A percentile compares a stretch with the other conserved stretches of the same genome.
Conservation (phyloP, 1,284 basidiomycete species). For the Cerrena zonata region DNA sequence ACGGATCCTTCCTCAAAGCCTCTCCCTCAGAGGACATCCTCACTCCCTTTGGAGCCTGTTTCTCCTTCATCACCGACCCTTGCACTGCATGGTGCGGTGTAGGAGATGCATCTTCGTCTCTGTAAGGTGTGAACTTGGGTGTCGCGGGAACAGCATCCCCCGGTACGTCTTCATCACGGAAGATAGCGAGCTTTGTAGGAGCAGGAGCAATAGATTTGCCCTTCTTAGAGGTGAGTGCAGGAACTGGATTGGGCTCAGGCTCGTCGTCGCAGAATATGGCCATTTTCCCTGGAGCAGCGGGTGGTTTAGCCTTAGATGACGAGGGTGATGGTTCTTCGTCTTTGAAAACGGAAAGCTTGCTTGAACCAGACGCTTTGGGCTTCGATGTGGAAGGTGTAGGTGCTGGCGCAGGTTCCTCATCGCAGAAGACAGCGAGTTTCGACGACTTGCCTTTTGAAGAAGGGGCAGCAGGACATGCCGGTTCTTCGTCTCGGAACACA, state of each 20-base stretch:
- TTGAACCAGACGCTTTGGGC: background rate
- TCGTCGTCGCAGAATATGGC: constrained; percentile 26
- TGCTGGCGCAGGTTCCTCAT: constrained; percentile 7
- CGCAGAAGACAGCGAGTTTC: constrained; percentile 11
- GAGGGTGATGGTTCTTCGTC: background rate
- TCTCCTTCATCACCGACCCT: constrained; percentile 59
- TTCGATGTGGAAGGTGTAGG: background rate
- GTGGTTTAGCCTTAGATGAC: background rate
- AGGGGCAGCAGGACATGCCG: too few relatives aligned
- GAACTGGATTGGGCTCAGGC: background rate
- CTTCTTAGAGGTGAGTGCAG: background rate
- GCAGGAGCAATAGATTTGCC: background rate
- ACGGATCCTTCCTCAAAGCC: constrained; percentile 66
- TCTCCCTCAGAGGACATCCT: constrained; percentile 58
- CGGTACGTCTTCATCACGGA: constrained; percentile 15
- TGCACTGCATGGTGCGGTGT: constrained; percentile 22
- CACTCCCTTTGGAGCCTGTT: constrained; percentile 31
- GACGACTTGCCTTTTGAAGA: background rate
- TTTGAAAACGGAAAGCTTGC: background rate
- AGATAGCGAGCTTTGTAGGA: background rate
- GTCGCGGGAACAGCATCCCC: constrained; percentile 33
- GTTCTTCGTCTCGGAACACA: constrained; percentile 12
- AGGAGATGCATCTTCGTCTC: constrained; percentile 54
- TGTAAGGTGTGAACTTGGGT: constrained; percentile 60
- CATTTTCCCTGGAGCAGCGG: constrained; percentile 7